These are phyloP conservation scores for Cichorium intybus DNA, from an alignment of 140 eudicot genomes.

Conservation along the genomic window DNA sequence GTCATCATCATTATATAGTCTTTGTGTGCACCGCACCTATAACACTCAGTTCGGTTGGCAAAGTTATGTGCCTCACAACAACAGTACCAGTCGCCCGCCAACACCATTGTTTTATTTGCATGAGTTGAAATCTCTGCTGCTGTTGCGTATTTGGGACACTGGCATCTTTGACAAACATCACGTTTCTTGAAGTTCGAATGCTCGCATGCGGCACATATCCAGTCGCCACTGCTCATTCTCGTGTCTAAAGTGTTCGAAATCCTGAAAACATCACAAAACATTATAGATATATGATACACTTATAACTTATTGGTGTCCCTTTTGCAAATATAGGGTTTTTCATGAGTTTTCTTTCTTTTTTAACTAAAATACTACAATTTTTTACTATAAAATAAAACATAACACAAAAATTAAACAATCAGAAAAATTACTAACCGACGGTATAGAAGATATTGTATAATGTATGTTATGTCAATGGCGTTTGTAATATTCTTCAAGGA, in stretches of 20 bases:
- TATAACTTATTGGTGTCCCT: neutral
- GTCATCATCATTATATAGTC: slow-evolving; percentile 43
- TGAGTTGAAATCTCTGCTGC: slow-evolving; percentile 38
- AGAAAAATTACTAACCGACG: neutral
- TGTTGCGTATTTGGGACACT: slow-evolving; percentile 67
- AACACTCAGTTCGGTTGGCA: slow-evolving; percentile 78
- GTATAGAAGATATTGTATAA: neutral
- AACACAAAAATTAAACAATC: neutral
- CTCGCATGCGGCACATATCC: slow-evolving; percentile 91
- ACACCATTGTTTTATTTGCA: slow-evolving; percentile 45
- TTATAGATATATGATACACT: neutral
- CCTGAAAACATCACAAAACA: slow-evolving; percentile 3
- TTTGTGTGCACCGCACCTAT: slow-evolving; percentile 60
- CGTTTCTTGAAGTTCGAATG: slow-evolving; percentile 84
- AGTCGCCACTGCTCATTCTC: slow-evolving; percentile 82
- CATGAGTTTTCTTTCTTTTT: too few relatives aligned
- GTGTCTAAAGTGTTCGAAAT: neutral
- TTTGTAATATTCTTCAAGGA: slow-evolving; percentile 25
- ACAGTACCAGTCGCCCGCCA: slow-evolving; percentile 96
- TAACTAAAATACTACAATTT: too few relatives aligned
- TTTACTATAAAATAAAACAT: too few relatives aligned
- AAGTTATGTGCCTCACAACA: slow-evolving; percentile 83
- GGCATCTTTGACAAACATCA: slow-evolving; percentile 67
- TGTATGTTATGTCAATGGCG: slow-evolving; percentile 11
- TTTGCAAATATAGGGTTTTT: too few relatives aligned